Evolutionary conservation across 2,329 filamentous ascomycete genomes (phyloP), one percentile per base, ranked within the genome.

Genomic region (Hymenoscyphus repandus): DNA sequence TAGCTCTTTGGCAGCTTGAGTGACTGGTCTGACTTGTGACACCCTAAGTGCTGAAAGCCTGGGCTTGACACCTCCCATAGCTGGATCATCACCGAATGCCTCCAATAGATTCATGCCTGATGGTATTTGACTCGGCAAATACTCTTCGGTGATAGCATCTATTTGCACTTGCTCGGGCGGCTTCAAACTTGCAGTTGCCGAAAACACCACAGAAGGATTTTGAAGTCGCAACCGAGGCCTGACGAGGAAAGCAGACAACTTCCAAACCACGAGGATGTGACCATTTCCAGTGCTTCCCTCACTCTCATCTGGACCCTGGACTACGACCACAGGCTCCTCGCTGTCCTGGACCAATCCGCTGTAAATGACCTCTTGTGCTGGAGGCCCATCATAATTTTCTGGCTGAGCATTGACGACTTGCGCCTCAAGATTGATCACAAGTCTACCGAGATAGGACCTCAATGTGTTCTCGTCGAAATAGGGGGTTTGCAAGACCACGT

Each of bases 71-170:
- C 60, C 60, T 13, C 71, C 72, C 15, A 90, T 72, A 22, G 76
- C 77, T 18, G 82, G 79, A 62, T 90, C 87, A 54, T 74, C 74
- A 47, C 77, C 75, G 54, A 92, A 87, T 2, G 88, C 78, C 63
- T 88, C 84, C 12, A 93, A 78, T n/a, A 92, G 73, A 65, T 92
- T 93, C 55, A 88, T 74, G 1, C 86, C 83, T 6, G 83, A 78
- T 0, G 88, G 83, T 22, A 83, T 69, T 51, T 82, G 80, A 62
- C 84, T 88, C 33, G 80, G 78, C 31, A 92, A 74, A 62, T 89
- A 90, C 47, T 86, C 83, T 51, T 79, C 74, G 9, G 72, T 70
- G 18, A 68, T 56, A 9, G 70, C 67, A 34, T 74, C 70, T 10
- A 68, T 64, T 34, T 70, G 68, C 11, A 72, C 67, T 34, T 69